Base-by-base conservation (phyloP, 805 yeast species). In the Metschnikowia reukaufii region DNA sequence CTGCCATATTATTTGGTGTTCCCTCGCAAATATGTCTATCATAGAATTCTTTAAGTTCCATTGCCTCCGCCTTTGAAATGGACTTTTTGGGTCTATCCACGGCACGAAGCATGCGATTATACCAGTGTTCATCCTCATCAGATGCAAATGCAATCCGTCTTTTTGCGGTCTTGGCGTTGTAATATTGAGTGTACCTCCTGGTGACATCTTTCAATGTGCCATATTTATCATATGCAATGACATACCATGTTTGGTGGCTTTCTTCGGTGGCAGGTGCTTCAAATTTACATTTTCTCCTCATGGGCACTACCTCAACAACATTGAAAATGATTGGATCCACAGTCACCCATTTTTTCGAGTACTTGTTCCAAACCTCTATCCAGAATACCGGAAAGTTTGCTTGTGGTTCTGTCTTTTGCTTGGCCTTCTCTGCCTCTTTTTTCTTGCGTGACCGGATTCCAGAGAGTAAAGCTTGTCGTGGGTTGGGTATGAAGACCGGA, bases 341-440 rank as follows among this genome's bases (percentile, higher is more conserved):
- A 2, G 95, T 80, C n/a, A 90, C 76, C 95, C 97, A 92, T 41
- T 74, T 78, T 48, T 81, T 76, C 4, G 81, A 67, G 48, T 76
- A 79, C 42, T 77, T 77, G 61, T 92, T 91, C 96, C 96, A 92
- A 0, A 87, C 96, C 62, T 94, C 99, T 18, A 83, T 83, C 99
- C 99, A 94, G 60, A 84, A 90, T 0, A 90, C 75, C 0, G 97
- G 97, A 58, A 72, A 84, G 7, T 47, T 49, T 2, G 72, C 63
- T 16, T 41, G 18, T 2, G 43, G 36, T 15, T 39, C 18, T 3
- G 32, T 30, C 16, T 39, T 47, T n/a, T 25, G 21, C 20, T 36
- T 13, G 4, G 27, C 33, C 21, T 32, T 41, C 16, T 38, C 39
- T 12, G 21, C 31, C 4, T n/a, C 39, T 10, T 41, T 36, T 15